Evolutionary conservation across 116 monocot genomes (phyloP).

Genomic region (Thalassia testudinum): DNA sequence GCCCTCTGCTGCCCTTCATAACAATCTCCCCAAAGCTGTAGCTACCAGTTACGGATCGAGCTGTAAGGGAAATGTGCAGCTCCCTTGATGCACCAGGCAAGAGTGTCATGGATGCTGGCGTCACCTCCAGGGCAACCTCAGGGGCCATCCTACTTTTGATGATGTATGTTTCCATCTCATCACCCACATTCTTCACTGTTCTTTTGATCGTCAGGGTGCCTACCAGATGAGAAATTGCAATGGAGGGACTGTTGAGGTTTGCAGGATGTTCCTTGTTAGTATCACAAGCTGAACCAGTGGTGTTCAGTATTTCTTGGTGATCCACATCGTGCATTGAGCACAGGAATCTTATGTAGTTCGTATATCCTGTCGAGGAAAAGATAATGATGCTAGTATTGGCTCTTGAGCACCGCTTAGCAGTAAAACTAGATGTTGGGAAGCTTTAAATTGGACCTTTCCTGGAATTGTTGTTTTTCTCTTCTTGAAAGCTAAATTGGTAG

Average conservation of each 20-base stretch:
- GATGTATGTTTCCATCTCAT: slow-evolving; percentile 49
- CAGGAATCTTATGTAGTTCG: slow-evolving; percentile 74
- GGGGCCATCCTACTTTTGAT: slow-evolving; percentile 77
- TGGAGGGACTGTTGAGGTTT: slow-evolving; percentile 72
- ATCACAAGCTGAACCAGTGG: slow-evolving; percentile 47
- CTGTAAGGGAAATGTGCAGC: slow-evolving; percentile 45
- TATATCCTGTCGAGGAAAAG: too few species aligned
- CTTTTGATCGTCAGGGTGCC: slow-evolving; percentile 60
- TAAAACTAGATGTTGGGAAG: too few species aligned
- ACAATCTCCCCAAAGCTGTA: slow-evolving; percentile 89
- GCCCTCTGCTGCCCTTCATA: slow-evolving; percentile 73
- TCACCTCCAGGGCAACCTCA: slow-evolving; percentile 70
- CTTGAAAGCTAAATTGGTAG: too few species aligned
- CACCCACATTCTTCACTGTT: slow-evolving; percentile 54
- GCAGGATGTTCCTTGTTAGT: slow-evolving; percentile 28
- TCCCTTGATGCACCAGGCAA: slow-evolving; percentile 43
- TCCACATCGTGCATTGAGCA: slow-evolving; percentile 59
- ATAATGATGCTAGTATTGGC: too few species aligned
- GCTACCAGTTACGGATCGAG: slow-evolving; percentile 50
- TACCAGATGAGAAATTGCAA: slow-evolving; percentile 53
- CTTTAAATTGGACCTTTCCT: too few species aligned
- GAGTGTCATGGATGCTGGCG: slow-evolving; percentile 59
- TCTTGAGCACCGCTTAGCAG: too few species aligned
- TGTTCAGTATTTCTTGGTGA: slow-evolving; percentile 40
- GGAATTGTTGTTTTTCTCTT: too few species aligned